Evolutionary conservation across 805 yeast species (phyloP).

Genomic region (Saccharomycopsis vini): DNA sequence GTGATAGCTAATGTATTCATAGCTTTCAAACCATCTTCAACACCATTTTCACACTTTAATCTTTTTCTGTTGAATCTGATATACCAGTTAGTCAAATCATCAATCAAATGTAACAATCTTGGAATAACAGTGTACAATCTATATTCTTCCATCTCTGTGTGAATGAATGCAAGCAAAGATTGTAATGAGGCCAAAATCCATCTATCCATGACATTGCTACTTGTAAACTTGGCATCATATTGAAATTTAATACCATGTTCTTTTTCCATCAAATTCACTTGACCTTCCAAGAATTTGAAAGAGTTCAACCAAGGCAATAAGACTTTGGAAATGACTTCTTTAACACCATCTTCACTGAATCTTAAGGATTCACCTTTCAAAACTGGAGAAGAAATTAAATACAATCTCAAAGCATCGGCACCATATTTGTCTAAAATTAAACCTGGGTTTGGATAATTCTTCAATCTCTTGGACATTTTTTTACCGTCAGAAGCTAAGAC

Average conservation of each 20-base stretch:
- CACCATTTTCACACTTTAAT: slow-evolving; percentile 88
- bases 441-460: slow-evolving; percentile 95
- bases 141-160: slow-evolving; percentile 82
- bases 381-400: slow-evolving; percentile 95
- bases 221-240: slow-evolving; percentile 54
- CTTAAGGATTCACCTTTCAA: slow-evolving; percentile 93
- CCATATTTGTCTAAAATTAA: slow-evolving; percentile 80
- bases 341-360: slow-evolving; percentile 98
- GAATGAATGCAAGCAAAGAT: slow-evolving; percentile 78
- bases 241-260: slow-evolving; percentile 59
- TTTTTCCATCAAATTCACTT: slow-evolving; percentile 77
- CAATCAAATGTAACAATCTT: slow-evolving; percentile 76
- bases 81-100: slow-evolving; percentile 96
- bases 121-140: slow-evolving; percentile 96
- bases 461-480: slow-evolving; percentile 97
- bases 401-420: slow-evolving; percentile 95
- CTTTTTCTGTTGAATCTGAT: slow-evolving; percentile 97
- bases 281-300: slow-evolving; percentile 92
- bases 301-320: slow-evolving; percentile 98
- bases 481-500: slow-evolving; percentile 97
- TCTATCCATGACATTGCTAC: slow-evolving; percentile 91
- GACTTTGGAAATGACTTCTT: slow-evolving; percentile 93
- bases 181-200: slow-evolving; percentile 97
- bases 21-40: slow-evolving; percentile 76
- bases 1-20: slow-evolving; percentile 89